Evolutionary conservation across 257 asterid species (phyloP), one percentile per base, ranked within the genome.

Genomic region (Voacanga thouarsii): DNA sequence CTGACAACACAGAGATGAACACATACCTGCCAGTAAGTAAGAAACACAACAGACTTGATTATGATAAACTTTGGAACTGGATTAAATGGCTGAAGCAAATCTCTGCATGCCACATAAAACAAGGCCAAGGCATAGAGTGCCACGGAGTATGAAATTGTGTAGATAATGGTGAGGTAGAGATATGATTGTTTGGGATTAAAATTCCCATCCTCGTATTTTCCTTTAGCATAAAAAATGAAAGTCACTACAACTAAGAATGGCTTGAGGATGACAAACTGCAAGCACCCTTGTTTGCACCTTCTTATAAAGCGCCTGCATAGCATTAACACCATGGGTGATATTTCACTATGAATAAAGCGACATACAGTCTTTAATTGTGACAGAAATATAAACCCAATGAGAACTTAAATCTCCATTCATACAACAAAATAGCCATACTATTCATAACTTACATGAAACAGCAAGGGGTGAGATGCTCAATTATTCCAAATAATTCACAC

Each of bases 211-310:
- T 93, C 91, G 33, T 93, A 96, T 72, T 89, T 90, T 84, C 98
- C 99, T 84, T 89, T 90, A 55, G 97, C 97, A 50, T 93, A 96
- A 37, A 96, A 90, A 81, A 96, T 81, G 83, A 93, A 76, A 56
- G 99, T 96, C 72, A 90, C 87, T 37, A 84, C 85, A 78, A 92
- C 98, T 68, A 96, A 87, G 67, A 89, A 79, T 75, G 99, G 99
- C 85, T 96, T 96, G 81, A 96, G 96, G 89, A 96, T 89, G 87
- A 96, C 98, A 83, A 96, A 96, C 86, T 96, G 99, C 90, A 96
- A 81, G 86, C 97, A 92, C 45, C 97, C 99, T 84, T 96, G 98
- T 84, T 96, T 96, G 89, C 97, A 96, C 80, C 97, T 89, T 86
- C 98, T 88, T 81, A 96, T 93, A 84, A 96, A 96, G 85, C 96